Percentiles rank a stretch among this genome's conserved stretches.
Evolutionary conservation across 306 rosid genomes (phyloP).

Genomic region (Betula pendula): DNA sequence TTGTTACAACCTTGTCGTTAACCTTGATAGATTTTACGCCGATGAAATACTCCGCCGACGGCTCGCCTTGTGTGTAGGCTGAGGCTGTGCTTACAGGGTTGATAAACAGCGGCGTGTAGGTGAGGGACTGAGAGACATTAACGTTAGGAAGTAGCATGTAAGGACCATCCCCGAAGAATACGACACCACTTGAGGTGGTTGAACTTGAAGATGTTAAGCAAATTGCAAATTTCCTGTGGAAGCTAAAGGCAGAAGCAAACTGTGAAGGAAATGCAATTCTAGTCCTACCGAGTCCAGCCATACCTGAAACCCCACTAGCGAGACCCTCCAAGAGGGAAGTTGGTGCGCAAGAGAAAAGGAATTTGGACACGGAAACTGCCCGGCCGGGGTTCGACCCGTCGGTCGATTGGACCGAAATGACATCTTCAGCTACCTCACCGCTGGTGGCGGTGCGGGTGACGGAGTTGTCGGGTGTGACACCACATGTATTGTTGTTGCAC

Average conservation of each 20-base stretch:
- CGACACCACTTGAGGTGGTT: slow-evolving; percentile 32
- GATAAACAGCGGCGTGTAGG: slow-evolving; percentile 39
- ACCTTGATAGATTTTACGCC: slow-evolving; percentile 48
- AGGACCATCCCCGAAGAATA: slow-evolving; percentile 56
- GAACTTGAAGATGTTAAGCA: slow-evolving; percentile 38
- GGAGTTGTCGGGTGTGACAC: slow-evolving; percentile 43
- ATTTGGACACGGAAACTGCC: slow-evolving; percentile 37
- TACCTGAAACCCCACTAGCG: slow-evolving; percentile 47
- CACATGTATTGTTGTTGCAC: slow-evolving; percentile 67
- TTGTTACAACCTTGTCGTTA: slow-evolving; percentile 18
- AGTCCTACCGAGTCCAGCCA: slow-evolving; percentile 63
- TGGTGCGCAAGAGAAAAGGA: slow-evolving; percentile 55
- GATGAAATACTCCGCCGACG: slow-evolving; percentile 61
- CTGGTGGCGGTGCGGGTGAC: slow-evolving; percentile 47
- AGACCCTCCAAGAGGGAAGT: slow-evolving; percentile 45
- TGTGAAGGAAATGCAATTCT: slow-evolving; percentile 50
- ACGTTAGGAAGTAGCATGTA: slow-evolving; percentile 47
- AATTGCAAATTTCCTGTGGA: slow-evolving; percentile 50
- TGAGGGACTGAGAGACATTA: slow-evolving; percentile 32
- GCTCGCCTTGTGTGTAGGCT: slow-evolving; percentile 39
- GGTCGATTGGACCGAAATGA: slow-evolving; percentile 44
- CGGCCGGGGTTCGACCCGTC: slow-evolving; percentile 48
- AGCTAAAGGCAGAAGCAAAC: slow-evolving; percentile 58
- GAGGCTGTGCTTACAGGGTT: slow-evolving; percentile 67
- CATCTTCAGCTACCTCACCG: slow-evolving; percentile 53